Evolutionary conservation across 2,329 filamentous ascomycete genomes (phyloP).

Genomic region (Penicillium glabrum): DNA sequence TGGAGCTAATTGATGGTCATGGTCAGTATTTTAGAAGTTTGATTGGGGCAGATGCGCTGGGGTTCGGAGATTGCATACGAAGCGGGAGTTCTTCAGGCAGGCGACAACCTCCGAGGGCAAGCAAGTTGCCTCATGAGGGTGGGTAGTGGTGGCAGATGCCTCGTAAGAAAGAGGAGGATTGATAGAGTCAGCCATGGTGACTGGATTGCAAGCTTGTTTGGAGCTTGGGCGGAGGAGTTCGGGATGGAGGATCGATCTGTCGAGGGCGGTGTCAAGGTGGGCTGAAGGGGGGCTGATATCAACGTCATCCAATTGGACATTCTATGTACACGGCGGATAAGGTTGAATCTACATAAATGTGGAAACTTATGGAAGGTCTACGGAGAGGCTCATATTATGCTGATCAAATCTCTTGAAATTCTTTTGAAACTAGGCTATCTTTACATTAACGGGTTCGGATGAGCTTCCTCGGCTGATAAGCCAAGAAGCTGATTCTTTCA

Average conservation of each 20-base stretch:
- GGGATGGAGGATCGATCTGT: not conserved
- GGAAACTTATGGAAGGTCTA: not conserved
- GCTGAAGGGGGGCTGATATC: constrained; percentile 15
- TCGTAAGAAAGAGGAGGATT: constrained; percentile 73
- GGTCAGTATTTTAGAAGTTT: not conserved
- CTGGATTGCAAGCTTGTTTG: not conserved
- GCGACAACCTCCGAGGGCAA: constrained; percentile 84
- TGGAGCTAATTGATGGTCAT: constrained; percentile 66
- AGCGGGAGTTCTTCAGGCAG: constrained; percentile 91
- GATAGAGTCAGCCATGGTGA: constrained; percentile 46
- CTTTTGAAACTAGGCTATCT: not conserved
- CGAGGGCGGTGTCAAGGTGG: constrained; percentile 14
- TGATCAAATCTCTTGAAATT: not conserved
- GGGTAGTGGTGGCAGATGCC: constrained; percentile 69
- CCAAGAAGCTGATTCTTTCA: not conserved
- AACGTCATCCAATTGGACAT: constrained; percentile 15
- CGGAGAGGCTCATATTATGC: not conserved
- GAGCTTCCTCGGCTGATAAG: not conserved
- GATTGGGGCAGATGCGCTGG: not conserved
- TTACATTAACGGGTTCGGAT: not conserved
- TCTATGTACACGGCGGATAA: not conserved
- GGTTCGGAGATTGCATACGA: constrained; percentile 58
- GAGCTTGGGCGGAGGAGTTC: not conserved
- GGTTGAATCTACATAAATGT: not conserved
- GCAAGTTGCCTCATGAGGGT: constrained; percentile 66